Conservation (phyloP, 805 yeast species). For the Candida sakaeoensis region DNA sequence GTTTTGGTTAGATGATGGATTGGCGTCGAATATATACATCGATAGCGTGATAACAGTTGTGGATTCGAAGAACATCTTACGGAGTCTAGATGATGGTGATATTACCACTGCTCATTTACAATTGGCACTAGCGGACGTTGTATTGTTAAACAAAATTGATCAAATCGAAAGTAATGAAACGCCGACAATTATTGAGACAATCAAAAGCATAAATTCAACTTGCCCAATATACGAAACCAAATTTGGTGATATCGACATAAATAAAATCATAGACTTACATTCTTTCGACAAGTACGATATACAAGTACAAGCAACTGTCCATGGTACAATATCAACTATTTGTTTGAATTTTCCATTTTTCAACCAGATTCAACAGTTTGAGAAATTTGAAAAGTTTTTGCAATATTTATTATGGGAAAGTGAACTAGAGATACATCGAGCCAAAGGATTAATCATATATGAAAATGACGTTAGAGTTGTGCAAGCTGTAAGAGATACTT, state of each 20-base stretch:
- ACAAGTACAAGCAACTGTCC: slow-evolving; percentile 20
- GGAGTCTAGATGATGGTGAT: slow-evolving; percentile 66
- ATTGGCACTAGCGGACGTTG: slow-evolving; percentile 82
- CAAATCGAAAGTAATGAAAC: too few relatives aligned
- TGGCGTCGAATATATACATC: slow-evolving; percentile 77
- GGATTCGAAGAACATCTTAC: slow-evolving; percentile 64
- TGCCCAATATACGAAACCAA: slow-evolving; percentile 66
- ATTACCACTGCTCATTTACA: slow-evolving; percentile 82
- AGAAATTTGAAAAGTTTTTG: slow-evolving; percentile 54
- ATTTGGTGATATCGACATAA: slow-evolving; percentile 72
- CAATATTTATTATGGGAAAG: slow-evolving; percentile 78
- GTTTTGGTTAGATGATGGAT: slow-evolving; percentile 96
- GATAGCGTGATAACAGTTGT: slow-evolving; percentile 91
- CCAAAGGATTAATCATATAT: slow-evolving; percentile 67
- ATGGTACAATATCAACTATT: slow-evolving; percentile 38
- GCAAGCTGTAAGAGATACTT: slow-evolving; percentile 92
- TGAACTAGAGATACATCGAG: slow-evolving; percentile 68
- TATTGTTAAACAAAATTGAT: slow-evolving; percentile 79
- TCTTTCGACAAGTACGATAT: slow-evolving; percentile 53
- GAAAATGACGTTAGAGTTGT: slow-evolving; percentile 52
- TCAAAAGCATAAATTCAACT: slow-evolving; percentile 57
- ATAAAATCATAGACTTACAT: slow-evolving; percentile 67
- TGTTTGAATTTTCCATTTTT: slow-evolving; percentile 45
- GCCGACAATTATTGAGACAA: slow-evolving; percentile 29
- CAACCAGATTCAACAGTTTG: slow-evolving; percentile 31